Evolutionary conservation across 768 basidiomycete species (phyloP).

Genomic region (Pleurotus djamor): DNA sequence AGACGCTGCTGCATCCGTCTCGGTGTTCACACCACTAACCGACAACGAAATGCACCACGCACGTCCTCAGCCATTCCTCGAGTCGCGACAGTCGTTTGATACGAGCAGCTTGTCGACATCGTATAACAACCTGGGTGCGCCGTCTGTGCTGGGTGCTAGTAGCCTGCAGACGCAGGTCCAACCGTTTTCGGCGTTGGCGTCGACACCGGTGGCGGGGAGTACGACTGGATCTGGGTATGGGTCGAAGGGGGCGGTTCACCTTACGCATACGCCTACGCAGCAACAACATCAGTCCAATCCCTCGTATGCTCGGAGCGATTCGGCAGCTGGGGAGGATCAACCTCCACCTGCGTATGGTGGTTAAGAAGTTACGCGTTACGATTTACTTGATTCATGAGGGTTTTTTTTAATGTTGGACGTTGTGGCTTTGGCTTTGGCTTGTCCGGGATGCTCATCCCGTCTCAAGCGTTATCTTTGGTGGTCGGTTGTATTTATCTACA

Average conservation of each 20-base stretch:
- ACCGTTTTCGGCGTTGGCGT: neutral
- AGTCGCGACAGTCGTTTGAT: neutral
- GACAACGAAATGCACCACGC: neutral
- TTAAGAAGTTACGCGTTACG: neutral
- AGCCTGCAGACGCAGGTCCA: neutral
- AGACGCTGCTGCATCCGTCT: neutral
- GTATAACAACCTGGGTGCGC: neutral
- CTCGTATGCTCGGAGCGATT: neutral
- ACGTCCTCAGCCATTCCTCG: neutral
- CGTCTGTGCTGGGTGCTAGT: neutral
- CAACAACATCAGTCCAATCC: neutral
- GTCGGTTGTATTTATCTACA: no score
- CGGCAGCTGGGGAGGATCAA: neutral
- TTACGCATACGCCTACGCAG: neutral
- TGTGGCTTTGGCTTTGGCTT: no score
- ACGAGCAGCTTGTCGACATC: neutral
- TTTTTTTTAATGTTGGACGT: no score
- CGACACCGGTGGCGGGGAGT: neutral
- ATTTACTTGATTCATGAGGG: no score
- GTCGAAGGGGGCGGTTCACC: neutral
- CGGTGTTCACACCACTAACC: neutral
- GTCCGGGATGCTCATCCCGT: no score
- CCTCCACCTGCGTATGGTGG: conserved; percentile 1
- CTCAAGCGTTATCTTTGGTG: no score
- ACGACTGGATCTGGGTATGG: neutral